Evolutionary conservation across 148 eudicot species (phyloP), one percentile per base, ranked within the genome.

Genomic region (Vaccinium darrowii): DNA sequence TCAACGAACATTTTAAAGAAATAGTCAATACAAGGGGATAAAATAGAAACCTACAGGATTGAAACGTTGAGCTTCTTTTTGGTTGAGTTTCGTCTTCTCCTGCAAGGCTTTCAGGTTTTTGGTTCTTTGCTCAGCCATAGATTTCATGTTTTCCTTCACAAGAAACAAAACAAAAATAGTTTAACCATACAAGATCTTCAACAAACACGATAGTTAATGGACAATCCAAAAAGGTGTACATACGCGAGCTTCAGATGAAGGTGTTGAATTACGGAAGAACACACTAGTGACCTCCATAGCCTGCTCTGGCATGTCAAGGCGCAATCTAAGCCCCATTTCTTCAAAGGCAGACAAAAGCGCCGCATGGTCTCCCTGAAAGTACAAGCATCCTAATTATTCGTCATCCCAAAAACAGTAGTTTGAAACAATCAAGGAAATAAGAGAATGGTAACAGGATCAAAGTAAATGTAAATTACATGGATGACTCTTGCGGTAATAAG

Each of bases 301-400:
- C 89, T 95, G 98, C 87, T 95, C 99, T 76, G 99, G 98, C 83
- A 97, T 82, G 92, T 97, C 98, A 91, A 95, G 81, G 67, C 99
- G 98, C 85, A 95, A 88, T 91, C 91, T 94, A 74, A 97, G 93
- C 79, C 99, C 98, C 98, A 97, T 97, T 90, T 97, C 99, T 50
- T 93, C 87, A 88, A 97, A 93, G 63, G 99, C 97, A 87, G 99
- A 95, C 88, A 97, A 87, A 91, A 97, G 98, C 51, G 99, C 99
- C 86, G 94, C 99, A 83, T 95, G 94, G 87, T 97, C 99, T 52
- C 99, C 99, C 99, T 97, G 91, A 86, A 91, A 87, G 72, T 78
- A 80, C 79, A 69, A 86, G 72, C 49, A 65, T 43, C 21, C 36
- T 43, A 56, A 58, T 56, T 16, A 30, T 23, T 58, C 30, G 30